phyloP scores from a whole-genome alignment of 345 rosid genomes.

The Heritiera littoralis region DNA sequence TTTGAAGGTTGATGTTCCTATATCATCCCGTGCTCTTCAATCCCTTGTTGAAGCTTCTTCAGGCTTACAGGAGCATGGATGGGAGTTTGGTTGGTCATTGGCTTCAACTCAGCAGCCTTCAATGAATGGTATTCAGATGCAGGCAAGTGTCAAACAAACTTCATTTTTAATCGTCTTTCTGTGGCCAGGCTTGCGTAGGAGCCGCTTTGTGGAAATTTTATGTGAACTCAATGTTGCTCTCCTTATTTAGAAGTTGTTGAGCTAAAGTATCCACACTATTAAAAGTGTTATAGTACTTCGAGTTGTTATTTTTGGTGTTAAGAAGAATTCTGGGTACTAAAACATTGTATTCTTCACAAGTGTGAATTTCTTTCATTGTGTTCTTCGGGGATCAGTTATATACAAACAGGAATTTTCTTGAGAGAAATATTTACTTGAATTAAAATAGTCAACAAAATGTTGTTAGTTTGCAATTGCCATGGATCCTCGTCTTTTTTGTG shows the following conservation, averaged over 20 bases:
- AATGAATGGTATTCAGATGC: conserved; percentile 33
- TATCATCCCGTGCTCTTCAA: conserved; percentile 66
- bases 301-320: neutral
- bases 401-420: neutral
- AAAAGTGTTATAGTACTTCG: neutral
- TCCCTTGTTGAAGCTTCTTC: conserved; percentile 75
- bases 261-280: neutral
- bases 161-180: too few species aligned
- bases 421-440: neutral
- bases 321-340: neutral
- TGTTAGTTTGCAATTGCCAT: neutral
- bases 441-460: neutral
- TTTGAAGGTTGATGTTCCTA: conserved; percentile 83
- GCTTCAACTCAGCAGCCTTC: conserved; percentile 50
- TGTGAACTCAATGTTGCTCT: neutral
- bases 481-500: too few species aligned
- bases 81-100: conserved; percentile 98
- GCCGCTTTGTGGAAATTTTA: neutral
- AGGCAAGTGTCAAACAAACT: too few species aligned
- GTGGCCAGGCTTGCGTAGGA: too few species aligned
- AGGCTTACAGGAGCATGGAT: conserved; percentile 63
- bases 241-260: neutral
- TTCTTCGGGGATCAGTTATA: neutral
- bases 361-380: neutral
- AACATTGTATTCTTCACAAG: neutral